These are phyloP conservation scores for Scolecobasidium constrictum DNA, from an alignment of 2,329 filamentous ascomycete species.

Conservation along the genomic window DNA sequence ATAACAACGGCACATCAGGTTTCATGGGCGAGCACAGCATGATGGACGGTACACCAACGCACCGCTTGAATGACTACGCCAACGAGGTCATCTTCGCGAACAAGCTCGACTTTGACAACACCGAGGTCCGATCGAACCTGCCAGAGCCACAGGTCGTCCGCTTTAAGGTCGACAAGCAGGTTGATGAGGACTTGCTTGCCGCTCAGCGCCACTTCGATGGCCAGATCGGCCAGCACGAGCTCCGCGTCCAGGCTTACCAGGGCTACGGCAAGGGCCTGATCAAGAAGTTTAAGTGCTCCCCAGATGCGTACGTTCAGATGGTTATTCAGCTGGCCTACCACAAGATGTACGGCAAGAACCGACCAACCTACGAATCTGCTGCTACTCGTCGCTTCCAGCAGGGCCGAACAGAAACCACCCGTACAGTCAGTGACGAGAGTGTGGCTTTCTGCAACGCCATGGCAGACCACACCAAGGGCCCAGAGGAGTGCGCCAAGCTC, in stretches of 20 bases:
- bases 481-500: conserved; percentile 56
- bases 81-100: conserved; percentile 88
- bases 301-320: conserved; percentile 97
- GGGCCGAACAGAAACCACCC: conserved; percentile 92
- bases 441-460: conserved; percentile 85
- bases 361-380: conserved; percentile 95
- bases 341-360: conserved; percentile 98
- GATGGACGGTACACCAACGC: conserved; percentile 99
- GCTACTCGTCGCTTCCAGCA: conserved; percentile 91
- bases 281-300: conserved; percentile 98
- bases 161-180: conserved; percentile 66
- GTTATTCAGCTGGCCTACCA: conserved; percentile 95
- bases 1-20: conserved; percentile 93
- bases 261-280: conserved; percentile 96
- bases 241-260: conserved; percentile 90
- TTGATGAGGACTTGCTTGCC: conserved; percentile 66
- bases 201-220: conserved; percentile 69
- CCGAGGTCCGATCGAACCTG: conserved; percentile 67
- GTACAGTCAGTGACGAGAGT: conserved; percentile 80
- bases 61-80: conserved; percentile 90
- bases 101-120: conserved; percentile 80
- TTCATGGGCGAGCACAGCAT: conserved; percentile 99
- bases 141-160: conserved; percentile 67
- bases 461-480: conserved; percentile 53
- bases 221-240: conserved; percentile 78